phyloP scores from a whole-genome alignment of 495 filamentous ascomycete species.

The Neurospora sp. region DNA sequence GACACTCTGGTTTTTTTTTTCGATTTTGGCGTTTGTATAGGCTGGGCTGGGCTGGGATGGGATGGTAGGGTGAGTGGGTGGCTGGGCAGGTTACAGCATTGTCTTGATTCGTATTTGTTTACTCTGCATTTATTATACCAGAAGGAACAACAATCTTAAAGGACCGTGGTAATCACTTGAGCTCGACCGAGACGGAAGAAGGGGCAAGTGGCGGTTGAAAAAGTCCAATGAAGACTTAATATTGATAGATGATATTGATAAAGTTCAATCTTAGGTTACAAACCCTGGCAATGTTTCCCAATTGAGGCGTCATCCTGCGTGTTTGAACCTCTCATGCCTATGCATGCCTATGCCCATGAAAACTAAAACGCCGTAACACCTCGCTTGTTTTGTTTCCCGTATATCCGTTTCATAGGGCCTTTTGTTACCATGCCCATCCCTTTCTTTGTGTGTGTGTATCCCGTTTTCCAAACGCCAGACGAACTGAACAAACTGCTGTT shows the following conservation, averaged over 20 bases:
- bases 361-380: neutral
- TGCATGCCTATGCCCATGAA: neutral
- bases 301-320: neutral
- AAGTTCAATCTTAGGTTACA: neutral
- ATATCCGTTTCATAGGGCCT: neutral
- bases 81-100: neutral
- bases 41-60: neutral
- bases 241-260: neutral
- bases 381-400: neutral
- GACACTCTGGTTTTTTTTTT: neutral
- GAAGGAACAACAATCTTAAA: neutral
- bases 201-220: neutral
- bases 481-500: neutral
- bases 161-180: neutral
- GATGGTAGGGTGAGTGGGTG: neutral
- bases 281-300: neutral
- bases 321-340: neutral
- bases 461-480: neutral
- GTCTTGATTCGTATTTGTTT: neutral
- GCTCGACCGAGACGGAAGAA: neutral
- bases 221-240: neutral
- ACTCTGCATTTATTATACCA: neutral
- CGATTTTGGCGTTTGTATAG: neutral
- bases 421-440: neutral
- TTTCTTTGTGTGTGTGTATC: neutral